Percentiles rank a stretch among this genome's conserved stretches.
Conservation (phyloP, 192 early-diverging fungal genomes). For the Rhizoclosmatium sp. region DNA sequence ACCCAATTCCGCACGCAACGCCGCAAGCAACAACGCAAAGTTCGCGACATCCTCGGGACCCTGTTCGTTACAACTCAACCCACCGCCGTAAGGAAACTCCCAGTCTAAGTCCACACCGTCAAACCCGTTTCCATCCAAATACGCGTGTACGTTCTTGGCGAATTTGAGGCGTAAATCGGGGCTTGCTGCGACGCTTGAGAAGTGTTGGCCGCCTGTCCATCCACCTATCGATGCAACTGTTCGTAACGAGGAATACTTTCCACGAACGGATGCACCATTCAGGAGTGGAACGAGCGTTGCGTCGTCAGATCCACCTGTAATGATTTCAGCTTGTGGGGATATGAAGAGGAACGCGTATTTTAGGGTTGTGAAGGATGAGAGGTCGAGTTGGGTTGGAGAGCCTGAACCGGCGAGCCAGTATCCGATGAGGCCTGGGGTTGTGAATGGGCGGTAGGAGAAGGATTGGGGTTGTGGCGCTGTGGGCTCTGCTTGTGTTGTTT, state of each 20-base stretch:
- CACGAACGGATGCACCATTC: not conserved
- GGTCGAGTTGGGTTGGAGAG: not conserved
- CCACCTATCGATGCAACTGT: conserved; percentile 33
- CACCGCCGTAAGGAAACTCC: conserved; percentile 26
- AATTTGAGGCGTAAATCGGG: not conserved
- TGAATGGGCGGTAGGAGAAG: not conserved
- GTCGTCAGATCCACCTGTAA: not conserved
- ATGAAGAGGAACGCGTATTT: conserved; percentile 2
- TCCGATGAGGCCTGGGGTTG: conserved; percentile 15
- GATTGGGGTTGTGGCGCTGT: too few relatives aligned
- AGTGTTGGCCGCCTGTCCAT: conserved; percentile 30
- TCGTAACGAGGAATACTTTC: not conserved
- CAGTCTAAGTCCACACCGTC: conserved; percentile 44
- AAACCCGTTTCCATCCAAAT: conserved; percentile 29
- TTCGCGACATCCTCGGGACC: conserved; percentile 9
- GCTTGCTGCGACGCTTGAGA: conserved; percentile 21
- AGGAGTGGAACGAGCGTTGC: not conserved
- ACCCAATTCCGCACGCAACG: conserved; percentile 24
- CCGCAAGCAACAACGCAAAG: conserved; percentile 9
- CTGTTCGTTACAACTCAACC: not conserved
- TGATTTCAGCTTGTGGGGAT: not conserved
- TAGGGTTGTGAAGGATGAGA: not conserved
- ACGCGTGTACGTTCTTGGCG: not conserved
- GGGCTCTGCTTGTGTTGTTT: too few relatives aligned
- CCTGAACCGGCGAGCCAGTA: conserved; percentile 17